A percentile compares a stretch with the other conserved stretches of the same genome.
These are phyloP conservation scores for Phytopythium vexans DNA, from an alignment of 352 stramenopile species.

Conservation along the genomic window DNA sequence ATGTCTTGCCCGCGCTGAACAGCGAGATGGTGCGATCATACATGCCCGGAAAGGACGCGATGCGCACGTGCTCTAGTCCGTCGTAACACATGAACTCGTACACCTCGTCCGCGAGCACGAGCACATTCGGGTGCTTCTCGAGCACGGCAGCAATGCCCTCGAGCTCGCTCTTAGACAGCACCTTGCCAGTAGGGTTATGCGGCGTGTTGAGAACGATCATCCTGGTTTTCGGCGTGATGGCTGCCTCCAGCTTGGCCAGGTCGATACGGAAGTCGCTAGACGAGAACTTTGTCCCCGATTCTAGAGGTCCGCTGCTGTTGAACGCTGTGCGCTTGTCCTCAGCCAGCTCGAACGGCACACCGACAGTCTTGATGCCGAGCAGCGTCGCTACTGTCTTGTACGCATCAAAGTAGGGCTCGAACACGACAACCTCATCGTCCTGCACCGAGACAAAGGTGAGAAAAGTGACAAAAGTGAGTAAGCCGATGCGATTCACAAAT, in stretches of 20 bases:
- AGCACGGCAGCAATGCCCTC: conserved; percentile 87
- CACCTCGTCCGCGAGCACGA: conserved; percentile 97
- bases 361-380: conserved; percentile 72
- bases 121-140: conserved; percentile 77
- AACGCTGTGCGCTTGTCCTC: conserved; percentile 42
- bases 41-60: conserved; percentile 79
- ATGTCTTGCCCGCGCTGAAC: conserved; percentile 92
- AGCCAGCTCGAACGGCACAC: conserved; percentile 63
- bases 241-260: conserved; percentile 73
- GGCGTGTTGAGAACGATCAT: conserved; percentile 98
- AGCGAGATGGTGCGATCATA: conserved; percentile 90
- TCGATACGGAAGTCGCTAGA: conserved; percentile 86
- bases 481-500: not conserved
- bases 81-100: conserved; percentile 98
- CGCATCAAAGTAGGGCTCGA: conserved; percentile 90
- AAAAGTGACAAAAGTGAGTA: not conserved
- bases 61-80: conserved; percentile 57
- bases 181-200: conserved; percentile 99
- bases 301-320: conserved; percentile 14
- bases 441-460: conserved; percentile 5
- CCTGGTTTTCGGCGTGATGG: conserved; percentile 90
- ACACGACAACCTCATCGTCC: conserved; percentile 83
- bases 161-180: conserved; percentile 95
- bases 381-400: conserved; percentile 87
- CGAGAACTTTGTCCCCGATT: conserved; percentile 34